Evolutionary conservation across 192 early-diverging fungal species (phyloP), one percentile per base, ranked within the genome.

Genomic region (Backusella mclennaniae): DNA sequence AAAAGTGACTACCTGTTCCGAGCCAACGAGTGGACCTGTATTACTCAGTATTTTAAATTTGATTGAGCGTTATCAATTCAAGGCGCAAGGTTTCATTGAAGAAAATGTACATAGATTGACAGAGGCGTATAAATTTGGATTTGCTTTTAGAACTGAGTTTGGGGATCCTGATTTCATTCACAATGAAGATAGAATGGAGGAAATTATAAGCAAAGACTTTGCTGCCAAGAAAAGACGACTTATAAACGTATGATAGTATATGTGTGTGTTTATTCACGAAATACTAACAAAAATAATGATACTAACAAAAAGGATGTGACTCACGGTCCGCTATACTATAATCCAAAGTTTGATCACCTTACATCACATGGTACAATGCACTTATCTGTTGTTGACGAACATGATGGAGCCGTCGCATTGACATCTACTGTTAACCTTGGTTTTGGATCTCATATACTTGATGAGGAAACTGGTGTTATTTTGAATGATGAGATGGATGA

Each of bases 401-500:
- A 93, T 66, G 90, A 92, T 70, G 84, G 89, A 79, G 94, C 95
- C 0, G 95, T 95, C 17, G 83, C 94, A 4, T 71, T 96, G 77
- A 97, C 96, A 1, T 94, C 94, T 33, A 98, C 97, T 0, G 85
- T 95, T 1, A 98, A 98, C 82, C 84, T 97, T 41, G 78, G 92
- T 66, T 98, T 97, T 86, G 97, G 97, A 19, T 92, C 95, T 4
- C 90, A 88, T 59, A 79, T 97, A 26, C 88, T 97, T 89, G 95
- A 98, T 81, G 90, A 88, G 6, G 82, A 73, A 35, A 97, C 95
- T 0, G 97, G 96, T 14, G 84, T 98, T 66, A 92, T 98, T 44
- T 85, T 98, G 44, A 98, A 98, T 79, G 92, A 97, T 79, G 92
- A 98, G 77, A 96, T 97, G 95, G 94, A 98, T 81, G 97, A 98